phyloP scores from a whole-genome alignment of 2,329 filamentous ascomycete genomes.

The Trichoderma sp. region DNA sequence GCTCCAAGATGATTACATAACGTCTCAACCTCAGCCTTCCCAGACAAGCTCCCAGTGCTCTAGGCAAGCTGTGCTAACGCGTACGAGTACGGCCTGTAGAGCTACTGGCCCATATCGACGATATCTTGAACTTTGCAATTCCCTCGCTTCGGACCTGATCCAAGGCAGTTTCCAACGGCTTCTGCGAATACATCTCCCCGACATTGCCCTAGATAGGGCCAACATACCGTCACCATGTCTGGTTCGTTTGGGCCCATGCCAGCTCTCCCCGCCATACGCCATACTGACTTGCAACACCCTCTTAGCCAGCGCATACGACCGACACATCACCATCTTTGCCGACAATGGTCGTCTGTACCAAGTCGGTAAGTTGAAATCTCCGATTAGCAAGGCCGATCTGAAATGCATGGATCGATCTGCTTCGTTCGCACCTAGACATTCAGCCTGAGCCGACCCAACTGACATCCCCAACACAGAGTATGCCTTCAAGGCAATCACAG shows the following conservation, averaged over 20 bases:
- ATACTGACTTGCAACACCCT: constrained; percentile 31
- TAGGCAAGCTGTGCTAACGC: constrained; percentile 51
- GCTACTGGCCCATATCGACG: constrained; percentile 23
- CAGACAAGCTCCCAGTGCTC: constrained; percentile 32
- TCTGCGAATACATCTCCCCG: neutral
- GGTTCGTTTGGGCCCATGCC: constrained; percentile 38
- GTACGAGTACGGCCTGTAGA: constrained; percentile 29
- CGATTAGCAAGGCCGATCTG: neutral
- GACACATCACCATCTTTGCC: constrained; percentile 99
- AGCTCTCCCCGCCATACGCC: constrained; percentile 18
- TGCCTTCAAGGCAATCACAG: constrained; percentile 99
- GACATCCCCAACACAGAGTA: constrained; percentile 66
- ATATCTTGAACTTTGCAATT: constrained; percentile 13
- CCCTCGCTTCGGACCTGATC: neutral
- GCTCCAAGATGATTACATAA: constrained; percentile 29
- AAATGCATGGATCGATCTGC: neutral
- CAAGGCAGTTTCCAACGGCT: neutral
- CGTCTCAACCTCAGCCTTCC: constrained; percentile 36
- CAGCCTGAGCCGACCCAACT: constrained; percentile 22
- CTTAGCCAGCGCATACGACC: constrained; percentile 77
- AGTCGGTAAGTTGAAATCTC: constrained; percentile 73
- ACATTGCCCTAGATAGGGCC: constrained; percentile 24
- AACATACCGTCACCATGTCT: constrained; percentile 48
- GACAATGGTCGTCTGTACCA: constrained; percentile 98
- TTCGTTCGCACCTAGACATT: neutral